Conservation (phyloP, 2,329 filamentous ascomycete genomes). For the Penicillium sp. region DNA sequence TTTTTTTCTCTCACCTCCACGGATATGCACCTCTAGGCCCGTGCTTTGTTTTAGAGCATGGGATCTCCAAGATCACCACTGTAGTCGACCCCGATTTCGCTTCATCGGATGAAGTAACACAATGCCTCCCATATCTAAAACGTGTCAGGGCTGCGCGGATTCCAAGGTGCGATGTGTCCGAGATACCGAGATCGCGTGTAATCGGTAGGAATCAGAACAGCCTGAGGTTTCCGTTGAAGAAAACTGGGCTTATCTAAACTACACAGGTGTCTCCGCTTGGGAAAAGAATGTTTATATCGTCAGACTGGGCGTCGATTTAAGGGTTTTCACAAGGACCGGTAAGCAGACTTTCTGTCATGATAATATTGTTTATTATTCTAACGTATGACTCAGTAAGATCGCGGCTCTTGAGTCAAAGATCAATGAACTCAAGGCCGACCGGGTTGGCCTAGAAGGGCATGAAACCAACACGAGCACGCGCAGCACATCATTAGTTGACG, state of each 20-base stretch:
- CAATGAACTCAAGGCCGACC: neutral
- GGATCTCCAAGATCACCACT: neutral
- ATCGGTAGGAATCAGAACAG: neutral
- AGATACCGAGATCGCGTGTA: neutral
- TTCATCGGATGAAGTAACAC: neutral
- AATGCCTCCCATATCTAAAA: neutral
- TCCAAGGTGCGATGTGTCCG: neutral
- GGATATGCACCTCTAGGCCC: neutral
- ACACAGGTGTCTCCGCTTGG: neutral
- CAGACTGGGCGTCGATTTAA: neutral
- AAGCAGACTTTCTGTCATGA: neutral
- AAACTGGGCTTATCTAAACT: neutral
- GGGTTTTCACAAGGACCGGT: neutral
- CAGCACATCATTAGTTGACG: neutral
- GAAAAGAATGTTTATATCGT: neutral
- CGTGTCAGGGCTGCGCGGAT: neutral
- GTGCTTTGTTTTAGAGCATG: neutral
- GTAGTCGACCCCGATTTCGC: neutral
- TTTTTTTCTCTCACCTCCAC: neutral
- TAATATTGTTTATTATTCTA: neutral
- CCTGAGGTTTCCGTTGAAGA: neutral
- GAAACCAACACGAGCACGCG: neutral
- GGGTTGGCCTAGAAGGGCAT: neutral
- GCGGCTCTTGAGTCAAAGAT: neutral
- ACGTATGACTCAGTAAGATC: neutral